Evolutionary conservation across 257 asterid genomes (phyloP).

Genomic region (Plantago major): DNA sequence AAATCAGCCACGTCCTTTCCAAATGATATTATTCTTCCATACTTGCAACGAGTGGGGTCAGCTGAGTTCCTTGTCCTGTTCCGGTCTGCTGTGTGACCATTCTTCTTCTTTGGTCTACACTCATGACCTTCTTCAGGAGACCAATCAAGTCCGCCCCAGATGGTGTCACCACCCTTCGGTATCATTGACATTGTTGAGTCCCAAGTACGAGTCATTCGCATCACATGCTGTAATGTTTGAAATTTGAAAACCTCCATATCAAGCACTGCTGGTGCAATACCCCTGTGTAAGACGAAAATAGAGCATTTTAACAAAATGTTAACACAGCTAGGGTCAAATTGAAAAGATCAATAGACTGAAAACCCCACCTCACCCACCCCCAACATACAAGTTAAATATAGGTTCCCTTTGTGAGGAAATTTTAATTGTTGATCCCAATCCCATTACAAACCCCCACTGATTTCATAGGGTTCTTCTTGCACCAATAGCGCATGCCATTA

Average conservation of each 20-base stretch:
- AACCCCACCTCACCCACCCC: too few relatives aligned
- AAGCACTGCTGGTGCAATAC: constrained; percentile 58
- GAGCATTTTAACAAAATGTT: too few relatives aligned
- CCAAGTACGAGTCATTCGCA: constrained; percentile 85
- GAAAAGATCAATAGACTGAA: too few relatives aligned
- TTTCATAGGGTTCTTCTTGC: too few relatives aligned
- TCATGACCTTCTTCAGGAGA: constrained; percentile 72
- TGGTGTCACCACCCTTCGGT: constrained; percentile 77
- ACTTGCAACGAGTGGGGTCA: constrained; percentile 30
- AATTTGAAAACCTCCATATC: constrained; percentile 64
- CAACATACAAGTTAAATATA: too few relatives aligned
- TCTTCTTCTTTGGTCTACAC: constrained; percentile 44
- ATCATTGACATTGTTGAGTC: constrained; percentile 82
- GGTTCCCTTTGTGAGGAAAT: too few relatives aligned
- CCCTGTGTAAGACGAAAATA: constrained; percentile 37
- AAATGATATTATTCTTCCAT: constrained; percentile 65
- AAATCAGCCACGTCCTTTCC: constrained; percentile 57
- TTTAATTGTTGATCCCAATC: too few relatives aligned
- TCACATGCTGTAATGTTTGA: constrained; percentile 65
- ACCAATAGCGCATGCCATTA: too few relatives aligned
- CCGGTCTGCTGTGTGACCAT: constrained; percentile 29
- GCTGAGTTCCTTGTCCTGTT: constrained; percentile 25
- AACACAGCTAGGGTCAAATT: too few relatives aligned
- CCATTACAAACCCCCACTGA: too few relatives aligned
- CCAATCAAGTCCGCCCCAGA: constrained; percentile 86